Conservation (phyloP, 441 rosid genomes). For the Populus hybrid region DNA sequence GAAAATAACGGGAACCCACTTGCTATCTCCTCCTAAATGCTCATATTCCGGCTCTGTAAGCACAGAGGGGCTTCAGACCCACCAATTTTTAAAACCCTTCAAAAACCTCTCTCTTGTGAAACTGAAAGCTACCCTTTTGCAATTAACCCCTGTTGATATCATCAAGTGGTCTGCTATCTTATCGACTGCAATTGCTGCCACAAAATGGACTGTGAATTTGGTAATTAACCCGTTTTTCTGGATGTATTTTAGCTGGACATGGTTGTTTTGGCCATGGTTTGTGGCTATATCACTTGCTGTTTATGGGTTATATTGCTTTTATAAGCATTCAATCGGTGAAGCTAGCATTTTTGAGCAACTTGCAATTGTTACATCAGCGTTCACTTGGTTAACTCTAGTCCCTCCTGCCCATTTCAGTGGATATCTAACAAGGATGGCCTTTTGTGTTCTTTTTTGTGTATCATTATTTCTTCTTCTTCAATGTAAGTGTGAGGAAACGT, state of each 20-base stretch:
- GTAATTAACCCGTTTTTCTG: conserved; percentile 68
- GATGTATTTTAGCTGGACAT: conserved; percentile 90
- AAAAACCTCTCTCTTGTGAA: conserved; percentile 36
- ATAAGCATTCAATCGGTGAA: conserved; percentile 54
- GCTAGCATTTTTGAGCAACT: conserved; percentile 74
- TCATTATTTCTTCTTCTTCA: conserved; percentile 89
- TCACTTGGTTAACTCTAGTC: conserved; percentile 83
- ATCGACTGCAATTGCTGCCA: conserved; percentile 47
- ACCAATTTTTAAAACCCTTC: conserved; percentile 39
- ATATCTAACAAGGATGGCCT: conserved; percentile 88
- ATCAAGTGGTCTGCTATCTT: conserved; percentile 53
- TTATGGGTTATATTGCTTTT: conserved; percentile 60
- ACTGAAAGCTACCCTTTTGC: conserved; percentile 32
- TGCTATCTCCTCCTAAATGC: conserved; percentile 39
- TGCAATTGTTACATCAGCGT: conserved; percentile 59
- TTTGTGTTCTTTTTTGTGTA: conserved; percentile 77
- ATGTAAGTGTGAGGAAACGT: conserved; percentile 74
- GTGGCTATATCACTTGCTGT: conserved; percentile 51
- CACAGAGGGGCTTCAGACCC: conserved; percentile 31
- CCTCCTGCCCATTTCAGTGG: conserved; percentile 84
- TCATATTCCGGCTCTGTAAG: conserved; percentile 43
- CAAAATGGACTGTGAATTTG: conserved; percentile 52
- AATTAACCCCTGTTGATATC: conserved; percentile 44
- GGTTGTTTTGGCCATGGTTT: conserved; percentile 93
- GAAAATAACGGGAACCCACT: conserved; percentile 19